Conservation (phyloP, 1,284 basidiomycete genomes). For the Cutaneotrichosporon mucoides region DNA sequence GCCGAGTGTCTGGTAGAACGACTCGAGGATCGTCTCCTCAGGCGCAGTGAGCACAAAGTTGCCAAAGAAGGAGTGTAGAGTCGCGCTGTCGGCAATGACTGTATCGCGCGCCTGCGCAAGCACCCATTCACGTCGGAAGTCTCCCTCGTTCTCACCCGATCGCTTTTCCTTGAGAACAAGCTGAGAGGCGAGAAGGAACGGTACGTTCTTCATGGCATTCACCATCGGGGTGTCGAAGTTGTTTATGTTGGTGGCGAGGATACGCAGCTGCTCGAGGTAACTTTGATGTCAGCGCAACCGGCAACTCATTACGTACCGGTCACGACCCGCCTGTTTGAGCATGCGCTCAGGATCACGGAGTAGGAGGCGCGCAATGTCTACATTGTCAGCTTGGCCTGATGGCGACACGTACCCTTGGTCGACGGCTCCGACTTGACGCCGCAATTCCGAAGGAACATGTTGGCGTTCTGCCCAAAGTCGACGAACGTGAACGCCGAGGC, state of each 20-base stretch:
- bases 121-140: conserved; percentile 38
- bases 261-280: conserved; percentile 66
- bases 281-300: too few species aligned
- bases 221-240: conserved; percentile 59
- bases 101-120: conserved; percentile 53
- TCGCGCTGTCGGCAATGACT: conserved; percentile 74
- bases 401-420: conserved; percentile 1
- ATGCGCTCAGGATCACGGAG: conserved; percentile 40
- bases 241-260: conserved; percentile 71
- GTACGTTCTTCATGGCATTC: conserved; percentile 62
- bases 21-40: conserved; percentile 55
- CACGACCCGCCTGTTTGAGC: conserved; percentile 43
- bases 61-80: conserved; percentile 70
- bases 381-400: neutral
- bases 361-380: conserved; percentile 41
- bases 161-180: conserved; percentile 51
- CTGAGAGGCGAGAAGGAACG: conserved; percentile 70
- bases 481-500: conserved; percentile 67
- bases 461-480: conserved; percentile 79
- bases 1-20: conserved; percentile 51
- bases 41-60: conserved; percentile 79
- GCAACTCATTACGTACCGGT: conserved; percentile 49
- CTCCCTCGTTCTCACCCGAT: conserved; percentile 21
- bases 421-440: conserved; percentile 87
- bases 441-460: conserved; percentile 77